Percentiles rank a stretch among this genome's conserved stretches.
phyloP scores from a whole-genome alignment of 176 grass and related monocot genomes.

The Aegilops sharonensis region DNA sequence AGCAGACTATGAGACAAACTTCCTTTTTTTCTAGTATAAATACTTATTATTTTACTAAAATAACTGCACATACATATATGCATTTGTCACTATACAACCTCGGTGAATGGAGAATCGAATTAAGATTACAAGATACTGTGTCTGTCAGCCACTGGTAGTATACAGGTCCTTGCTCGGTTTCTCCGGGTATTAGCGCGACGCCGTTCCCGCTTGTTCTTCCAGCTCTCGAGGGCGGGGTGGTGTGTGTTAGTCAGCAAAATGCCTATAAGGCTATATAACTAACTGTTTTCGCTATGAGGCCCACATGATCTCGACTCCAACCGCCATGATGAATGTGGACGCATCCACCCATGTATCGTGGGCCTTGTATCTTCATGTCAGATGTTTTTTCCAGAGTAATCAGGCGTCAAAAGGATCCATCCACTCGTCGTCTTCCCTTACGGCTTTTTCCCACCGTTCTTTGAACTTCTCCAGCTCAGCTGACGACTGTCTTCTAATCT shows the following conservation, averaged over 20 bases:
- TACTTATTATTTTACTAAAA: background rate
- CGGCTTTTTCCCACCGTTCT: slow-evolving; percentile 83
- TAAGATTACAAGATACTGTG: slow-evolving; percentile 27
- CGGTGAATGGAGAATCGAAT: background rate
- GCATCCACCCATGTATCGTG: background rate
- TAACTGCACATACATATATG: slow-evolving; percentile 35
- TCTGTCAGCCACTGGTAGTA: background rate
- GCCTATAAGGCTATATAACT: background rate
- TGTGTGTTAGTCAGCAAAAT: background rate
- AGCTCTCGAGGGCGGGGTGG: slow-evolving; percentile 3
- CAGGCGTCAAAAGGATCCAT: slow-evolving; percentile 60
- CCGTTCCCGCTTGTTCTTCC: background rate
- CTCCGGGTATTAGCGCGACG: background rate
- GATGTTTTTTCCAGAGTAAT: slow-evolving; percentile 9
- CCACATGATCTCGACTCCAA: background rate
- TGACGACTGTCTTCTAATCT: slow-evolving; percentile 95
- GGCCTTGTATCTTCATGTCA: background rate
- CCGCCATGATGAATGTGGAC: background rate
- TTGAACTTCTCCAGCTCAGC: slow-evolving; percentile 84
- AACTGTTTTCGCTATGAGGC: background rate
- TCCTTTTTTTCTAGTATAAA: background rate
- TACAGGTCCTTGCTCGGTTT: background rate
- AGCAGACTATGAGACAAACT: background rate
- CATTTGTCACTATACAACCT: slow-evolving; percentile 37
- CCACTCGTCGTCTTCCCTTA: slow-evolving; percentile 77